Percentiles rank a stretch among this genome's conserved stretches.
phyloP scores from a whole-genome alignment of 148 eudicot species.

The Rhododendron simsii region DNA sequence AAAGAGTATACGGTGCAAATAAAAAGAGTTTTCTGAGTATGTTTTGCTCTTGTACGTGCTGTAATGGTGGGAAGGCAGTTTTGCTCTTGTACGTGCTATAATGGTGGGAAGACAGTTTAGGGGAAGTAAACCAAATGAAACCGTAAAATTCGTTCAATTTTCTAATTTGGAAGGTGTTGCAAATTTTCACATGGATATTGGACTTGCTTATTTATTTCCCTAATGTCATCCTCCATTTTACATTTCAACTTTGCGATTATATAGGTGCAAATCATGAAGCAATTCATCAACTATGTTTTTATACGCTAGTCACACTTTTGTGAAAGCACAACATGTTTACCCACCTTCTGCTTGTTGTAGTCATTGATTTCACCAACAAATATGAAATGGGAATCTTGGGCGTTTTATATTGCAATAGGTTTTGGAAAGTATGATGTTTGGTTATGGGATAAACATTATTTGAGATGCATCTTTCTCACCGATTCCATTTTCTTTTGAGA shows the following conservation, averaged over 20 bases:
- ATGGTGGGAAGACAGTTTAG: not conserved
- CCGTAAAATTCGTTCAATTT: not conserved
- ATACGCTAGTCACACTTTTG: not conserved
- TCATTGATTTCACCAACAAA: not conserved
- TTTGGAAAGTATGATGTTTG: not conserved
- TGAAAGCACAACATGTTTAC: too few relatives aligned
- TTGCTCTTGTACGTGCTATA: not conserved
- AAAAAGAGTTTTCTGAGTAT: not conserved
- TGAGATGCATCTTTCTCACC: constrained; percentile 2
- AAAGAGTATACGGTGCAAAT: too few relatives aligned
- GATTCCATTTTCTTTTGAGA: not conserved
- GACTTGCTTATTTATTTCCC: not conserved
- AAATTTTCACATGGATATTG: not conserved
- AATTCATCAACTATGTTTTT: not conserved
- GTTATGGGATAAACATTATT: not conserved
- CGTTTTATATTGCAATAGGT: not conserved
- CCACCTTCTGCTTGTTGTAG: not conserved
- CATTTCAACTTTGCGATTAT: not conserved
- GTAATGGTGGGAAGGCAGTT: not conserved
- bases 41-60: not conserved
- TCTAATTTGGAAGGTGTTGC: not conserved
- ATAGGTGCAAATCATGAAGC: not conserved
- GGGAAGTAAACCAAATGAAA: not conserved
- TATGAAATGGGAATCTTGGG: not conserved
- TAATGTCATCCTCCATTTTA: not conserved